Evolutionary conservation across 148 eudicot species (phyloP).

Genomic region (Mesembryanthemum crystallinum): DNA sequence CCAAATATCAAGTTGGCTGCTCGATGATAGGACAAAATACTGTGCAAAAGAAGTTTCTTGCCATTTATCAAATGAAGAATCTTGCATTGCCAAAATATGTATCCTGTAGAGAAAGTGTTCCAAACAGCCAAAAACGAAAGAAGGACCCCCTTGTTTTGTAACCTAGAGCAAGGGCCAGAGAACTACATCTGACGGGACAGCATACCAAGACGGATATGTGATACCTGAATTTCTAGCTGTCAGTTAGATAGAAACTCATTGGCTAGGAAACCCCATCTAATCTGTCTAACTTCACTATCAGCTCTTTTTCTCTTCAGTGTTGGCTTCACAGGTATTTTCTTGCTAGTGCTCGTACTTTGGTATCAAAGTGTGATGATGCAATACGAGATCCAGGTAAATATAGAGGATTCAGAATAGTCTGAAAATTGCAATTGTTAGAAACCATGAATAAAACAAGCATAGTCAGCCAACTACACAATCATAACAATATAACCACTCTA

Average conservation of each 20-base stretch:
- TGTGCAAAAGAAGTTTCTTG: not conserved
- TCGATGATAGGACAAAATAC: not conserved
- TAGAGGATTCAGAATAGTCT: conserved; percentile 89
- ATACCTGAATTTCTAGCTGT: conserved; percentile 5
- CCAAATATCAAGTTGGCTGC: not conserved
- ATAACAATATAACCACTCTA: not conserved
- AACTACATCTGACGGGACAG: not conserved
- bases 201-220: conserved; percentile 1
- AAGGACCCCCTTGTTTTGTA: not conserved
- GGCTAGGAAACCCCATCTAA: not conserved
- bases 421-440: conserved; percentile 27
- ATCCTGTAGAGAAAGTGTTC: not conserved
- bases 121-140: not conserved
- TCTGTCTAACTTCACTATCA: not conserved
- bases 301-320: conserved; percentile 10
- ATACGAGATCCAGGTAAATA: conserved; percentile 90
- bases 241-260: not conserved
- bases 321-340: conserved; percentile 70
- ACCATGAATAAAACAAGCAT: not conserved
- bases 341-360: conserved; percentile 95
- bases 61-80: not conserved
- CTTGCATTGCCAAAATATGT: not conserved
- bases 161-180: not conserved
- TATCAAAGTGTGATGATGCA: conserved; percentile 89
- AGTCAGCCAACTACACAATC: not conserved